Evolutionary conservation across 768 basidiomycete species (phyloP).

Genomic region (Suillus placidus): DNA sequence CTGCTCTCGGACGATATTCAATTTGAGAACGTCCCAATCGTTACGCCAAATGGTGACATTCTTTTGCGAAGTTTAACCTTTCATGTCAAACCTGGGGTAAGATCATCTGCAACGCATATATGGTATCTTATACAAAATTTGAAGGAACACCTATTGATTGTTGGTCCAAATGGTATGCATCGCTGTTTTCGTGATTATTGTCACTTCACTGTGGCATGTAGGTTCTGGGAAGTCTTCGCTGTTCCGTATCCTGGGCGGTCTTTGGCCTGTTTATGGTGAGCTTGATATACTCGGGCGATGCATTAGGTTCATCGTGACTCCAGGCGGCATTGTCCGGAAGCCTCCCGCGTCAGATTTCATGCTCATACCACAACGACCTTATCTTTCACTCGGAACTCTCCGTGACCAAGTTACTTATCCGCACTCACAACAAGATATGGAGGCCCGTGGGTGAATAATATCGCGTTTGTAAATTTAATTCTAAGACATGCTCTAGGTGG

Average conservation of each 20-base stretch:
- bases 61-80: conserved; percentile 85
- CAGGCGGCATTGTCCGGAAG: conserved; percentile 80
- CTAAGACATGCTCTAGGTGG: conserved; percentile 48
- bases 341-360: conserved; percentile 89
- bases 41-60: conserved; percentile 95
- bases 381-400: conserved; percentile 90
- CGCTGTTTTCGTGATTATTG: not conserved
- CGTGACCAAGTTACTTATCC: conserved; percentile 98
- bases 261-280: conserved; percentile 80
- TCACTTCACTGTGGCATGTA: conserved; percentile 27
- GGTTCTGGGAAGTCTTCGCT: conserved; percentile 89
- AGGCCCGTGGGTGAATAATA: conserved; percentile 53
- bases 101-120: not conserved
- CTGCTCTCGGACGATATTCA: conserved; percentile 87
- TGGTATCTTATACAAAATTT: conserved; percentile 2
- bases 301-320: conserved; percentile 19
- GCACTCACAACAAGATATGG: conserved; percentile 81
- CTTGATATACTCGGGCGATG: not conserved
- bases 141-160: conserved; percentile 88
- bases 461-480: not conserved
- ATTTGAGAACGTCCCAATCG: conserved; percentile 92
- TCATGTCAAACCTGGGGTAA: conserved; percentile 83
- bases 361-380: conserved; percentile 94
- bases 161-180: conserved; percentile 86
- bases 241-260: conserved; percentile 93